Evolutionary conservation across 1,284 basidiomycete genomes (phyloP).

Genomic region (Ustilago esculenta): DNA sequence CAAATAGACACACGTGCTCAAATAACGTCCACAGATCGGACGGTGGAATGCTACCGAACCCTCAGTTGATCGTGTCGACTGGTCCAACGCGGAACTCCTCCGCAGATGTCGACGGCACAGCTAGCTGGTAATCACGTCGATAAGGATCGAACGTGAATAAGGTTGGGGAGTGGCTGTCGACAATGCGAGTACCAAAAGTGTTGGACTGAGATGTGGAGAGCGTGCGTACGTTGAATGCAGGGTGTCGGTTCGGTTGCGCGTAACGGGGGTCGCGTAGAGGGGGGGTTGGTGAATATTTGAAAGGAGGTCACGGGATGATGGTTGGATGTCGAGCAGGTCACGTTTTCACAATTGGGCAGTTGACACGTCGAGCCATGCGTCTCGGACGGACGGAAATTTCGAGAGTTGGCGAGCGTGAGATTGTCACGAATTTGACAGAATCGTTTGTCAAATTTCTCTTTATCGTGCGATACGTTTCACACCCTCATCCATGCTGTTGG

Average conservation of each 20-base stretch:
- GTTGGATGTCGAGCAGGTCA: slow-evolving; percentile 44
- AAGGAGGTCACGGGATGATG: slow-evolving; percentile 50
- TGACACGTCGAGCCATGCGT: not conserved
- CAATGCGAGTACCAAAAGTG: too few relatives aligned
- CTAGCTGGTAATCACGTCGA: too few relatives aligned
- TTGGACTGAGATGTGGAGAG: slow-evolving; percentile 21
- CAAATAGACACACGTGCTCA: too few relatives aligned
- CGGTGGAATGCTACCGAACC: too few relatives aligned
- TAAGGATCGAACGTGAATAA: too few relatives aligned
- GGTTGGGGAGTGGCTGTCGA: too few relatives aligned
- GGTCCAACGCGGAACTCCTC: too few relatives aligned
- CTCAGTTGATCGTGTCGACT: too few relatives aligned
- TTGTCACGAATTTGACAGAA: slow-evolving; percentile 4
- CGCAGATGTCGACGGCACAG: too few relatives aligned
- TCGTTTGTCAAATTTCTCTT: not conserved
- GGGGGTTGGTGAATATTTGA: slow-evolving; percentile 22
- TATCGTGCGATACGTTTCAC: not conserved
- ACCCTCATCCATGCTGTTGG: not conserved
- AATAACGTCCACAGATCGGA: too few relatives aligned
- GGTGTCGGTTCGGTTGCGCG: slow-evolving; percentile 11
- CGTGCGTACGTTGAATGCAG: slow-evolving; percentile 5
- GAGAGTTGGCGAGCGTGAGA: slow-evolving; percentile 3
- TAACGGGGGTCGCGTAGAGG: slow-evolving; percentile 30
- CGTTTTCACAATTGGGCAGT: slow-evolving; percentile 16
- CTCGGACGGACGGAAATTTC: too few relatives aligned